phyloP scores from a whole-genome alignment of 2,329 filamentous ascomycete genomes.

The Penicillium janthinellum region DNA sequence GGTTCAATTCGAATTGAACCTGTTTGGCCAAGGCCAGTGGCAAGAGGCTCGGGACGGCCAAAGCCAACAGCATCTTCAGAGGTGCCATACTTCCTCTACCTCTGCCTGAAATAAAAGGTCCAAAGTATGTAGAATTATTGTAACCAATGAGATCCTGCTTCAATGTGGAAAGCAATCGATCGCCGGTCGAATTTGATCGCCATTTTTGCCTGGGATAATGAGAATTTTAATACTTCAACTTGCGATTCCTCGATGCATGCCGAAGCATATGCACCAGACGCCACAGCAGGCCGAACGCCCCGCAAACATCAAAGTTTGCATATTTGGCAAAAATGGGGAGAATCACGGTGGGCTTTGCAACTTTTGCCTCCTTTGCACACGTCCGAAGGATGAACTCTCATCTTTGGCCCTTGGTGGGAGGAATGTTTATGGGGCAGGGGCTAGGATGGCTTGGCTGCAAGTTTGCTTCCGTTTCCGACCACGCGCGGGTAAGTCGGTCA shows the following conservation, averaged over 20 bases:
- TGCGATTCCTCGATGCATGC: background rate
- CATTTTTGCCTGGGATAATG: background rate
- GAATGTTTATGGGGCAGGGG: conserved; percentile 10
- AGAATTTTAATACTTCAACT: conserved; percentile 7
- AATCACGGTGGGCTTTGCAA: background rate
- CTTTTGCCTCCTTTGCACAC: conserved; percentile 3
- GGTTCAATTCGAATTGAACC: conserved; percentile 30
- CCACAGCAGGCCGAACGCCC: background rate
- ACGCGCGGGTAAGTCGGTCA: background rate
- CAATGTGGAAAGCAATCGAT: background rate
- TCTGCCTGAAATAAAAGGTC: background rate
- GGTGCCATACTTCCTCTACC: conserved; percentile 14
- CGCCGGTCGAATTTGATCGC: background rate
- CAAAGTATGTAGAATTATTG: background rate
- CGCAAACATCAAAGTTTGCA: conserved; percentile 13
- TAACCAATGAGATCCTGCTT: background rate
- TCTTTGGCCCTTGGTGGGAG: background rate
- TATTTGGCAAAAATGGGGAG: conserved; percentile 9
- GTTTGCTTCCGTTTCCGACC: conserved; percentile 3
- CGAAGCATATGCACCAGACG: background rate
- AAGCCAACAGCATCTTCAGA: conserved; percentile 13
- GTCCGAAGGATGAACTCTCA: background rate
- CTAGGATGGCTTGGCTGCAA: background rate
- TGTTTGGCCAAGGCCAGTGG: conserved; percentile 20
- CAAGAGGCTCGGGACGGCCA: conserved; percentile 14